These are phyloP conservation scores for Boeremia exigua DNA, from an alignment of 2,329 filamentous ascomycete genomes.

Conservation along the genomic window DNA sequence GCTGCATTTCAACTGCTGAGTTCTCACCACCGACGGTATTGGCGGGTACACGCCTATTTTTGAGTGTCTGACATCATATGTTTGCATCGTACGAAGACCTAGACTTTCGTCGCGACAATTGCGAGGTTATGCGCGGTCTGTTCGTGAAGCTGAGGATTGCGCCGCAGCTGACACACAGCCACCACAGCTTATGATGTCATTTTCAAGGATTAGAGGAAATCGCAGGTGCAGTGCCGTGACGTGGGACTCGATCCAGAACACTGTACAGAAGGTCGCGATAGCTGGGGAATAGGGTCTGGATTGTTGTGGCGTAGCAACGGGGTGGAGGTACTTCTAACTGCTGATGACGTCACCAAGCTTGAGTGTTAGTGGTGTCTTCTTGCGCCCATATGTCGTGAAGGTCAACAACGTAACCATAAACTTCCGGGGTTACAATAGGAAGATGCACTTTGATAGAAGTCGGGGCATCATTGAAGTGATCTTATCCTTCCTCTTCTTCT, in stretches of 20 bases:
- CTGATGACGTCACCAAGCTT: too few species aligned
- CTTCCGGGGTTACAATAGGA: too few species aligned
- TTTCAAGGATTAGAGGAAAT: neutral
- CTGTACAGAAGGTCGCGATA: neutral
- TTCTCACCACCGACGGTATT: neutral
- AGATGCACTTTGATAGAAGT: too few species aligned
- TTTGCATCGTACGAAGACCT: neutral
- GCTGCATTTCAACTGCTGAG: conserved; percentile 4
- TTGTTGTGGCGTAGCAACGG: neutral
- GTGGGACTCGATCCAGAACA: neutral
- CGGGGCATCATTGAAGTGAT: too few species aligned
- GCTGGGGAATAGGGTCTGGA: neutral
- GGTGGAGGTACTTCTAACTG: too few species aligned
- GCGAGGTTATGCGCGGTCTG: neutral
- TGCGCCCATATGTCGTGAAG: too few species aligned
- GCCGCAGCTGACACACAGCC: conserved; percentile 15
- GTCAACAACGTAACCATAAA: too few species aligned
- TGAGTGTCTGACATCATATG: conserved; percentile 7
- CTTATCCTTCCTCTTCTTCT: too few species aligned
- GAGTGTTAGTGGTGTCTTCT: too few species aligned
- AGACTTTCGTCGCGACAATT: neutral
- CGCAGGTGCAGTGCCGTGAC: too few species aligned
- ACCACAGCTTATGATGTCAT: conserved; percentile 6
- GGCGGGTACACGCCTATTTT: neutral
- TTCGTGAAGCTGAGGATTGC: conserved; percentile 3